Base-by-base conservation (phyloP, 148 eudicot genomes). In the Vaccinium macrocarpon region DNA sequence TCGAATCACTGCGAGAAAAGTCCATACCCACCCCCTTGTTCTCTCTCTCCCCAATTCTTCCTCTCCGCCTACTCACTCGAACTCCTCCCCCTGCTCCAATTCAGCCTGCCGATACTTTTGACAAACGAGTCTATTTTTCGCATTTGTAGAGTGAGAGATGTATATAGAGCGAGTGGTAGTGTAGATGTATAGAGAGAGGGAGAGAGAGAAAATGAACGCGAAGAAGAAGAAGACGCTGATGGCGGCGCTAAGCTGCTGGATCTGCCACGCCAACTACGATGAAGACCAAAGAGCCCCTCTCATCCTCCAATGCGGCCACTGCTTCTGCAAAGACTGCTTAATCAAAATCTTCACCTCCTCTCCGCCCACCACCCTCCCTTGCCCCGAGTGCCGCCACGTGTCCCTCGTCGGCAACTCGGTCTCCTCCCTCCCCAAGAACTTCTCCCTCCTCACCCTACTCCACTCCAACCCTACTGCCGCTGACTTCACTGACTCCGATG, bases 351-450 rank as follows among this genome's bases (percentile, higher is more conserved):
- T 94, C 90, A 27, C 93, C 0, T 85, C 92, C 0, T 94, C 97
- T 0, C 52, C 88, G 0, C 90, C 92, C 59, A 89, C 90, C 27
- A 83, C 94, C 27, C 90, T 95, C 49, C 87, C 93, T 2, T 95
- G 97, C 80, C 98, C 98, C 1, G 90, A 95, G 29, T 95, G 98
- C 76, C 98, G 98, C 83, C 93, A 91, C 71, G 92, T 94, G 78
- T 89, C 98, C 83, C 78, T 87, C 82, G 94, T 95, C 16, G 98
- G 98, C 1, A 95, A 95, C 91, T 94, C 98, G 18, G 98, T 95
- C 55, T 80, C 90, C 19, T 92, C 95, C 23, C 83, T 95, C 10
- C 87, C 88, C 53, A 95, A 94, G 86, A 95, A 95, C 85, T 95
- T 89, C 84, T 94, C 97, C 0, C 88, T 95, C 38, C 90, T 95